Conservation (phyloP, 352 stramenopile genomes). For the Aphanomyces euteiches region DNA sequence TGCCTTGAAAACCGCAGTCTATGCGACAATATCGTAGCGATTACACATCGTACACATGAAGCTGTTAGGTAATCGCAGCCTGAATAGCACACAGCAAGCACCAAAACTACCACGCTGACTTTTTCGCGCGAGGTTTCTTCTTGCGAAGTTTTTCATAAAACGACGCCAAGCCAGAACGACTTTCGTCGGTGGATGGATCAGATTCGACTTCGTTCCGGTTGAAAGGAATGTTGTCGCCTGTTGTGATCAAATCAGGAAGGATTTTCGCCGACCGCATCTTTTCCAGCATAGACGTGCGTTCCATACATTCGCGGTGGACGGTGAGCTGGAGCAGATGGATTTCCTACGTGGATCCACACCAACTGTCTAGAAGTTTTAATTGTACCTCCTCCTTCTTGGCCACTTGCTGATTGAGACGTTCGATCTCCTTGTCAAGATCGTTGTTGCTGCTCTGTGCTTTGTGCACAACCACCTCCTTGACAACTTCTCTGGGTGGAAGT, state of each 20-base stretch:
- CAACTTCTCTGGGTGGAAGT: slow-evolving; percentile 3
- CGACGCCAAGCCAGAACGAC: slow-evolving; percentile 41
- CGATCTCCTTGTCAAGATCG: not conserved
- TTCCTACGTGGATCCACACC: slow-evolving; percentile 41
- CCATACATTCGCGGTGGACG: slow-evolving; percentile 76
- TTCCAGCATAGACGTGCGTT: slow-evolving; percentile 72
- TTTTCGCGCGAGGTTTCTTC: slow-evolving; percentile 16
- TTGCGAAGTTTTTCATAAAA: slow-evolving; percentile 77
- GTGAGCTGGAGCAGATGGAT: slow-evolving; percentile 72
- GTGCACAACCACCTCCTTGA: not conserved
- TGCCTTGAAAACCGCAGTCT: too few species aligned
- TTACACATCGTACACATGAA: too few species aligned
- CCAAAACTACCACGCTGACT: not conserved
- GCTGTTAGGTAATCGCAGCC: too few species aligned
- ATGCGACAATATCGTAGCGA: too few species aligned
- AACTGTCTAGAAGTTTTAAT: not conserved
- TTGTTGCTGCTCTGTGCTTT: too few species aligned
- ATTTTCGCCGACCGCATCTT: slow-evolving; percentile 66
- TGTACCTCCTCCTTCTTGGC: slow-evolving; percentile 14
- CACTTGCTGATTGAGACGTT: slow-evolving; percentile 5
- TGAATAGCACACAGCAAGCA: too few species aligned
- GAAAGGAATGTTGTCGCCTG: slow-evolving; percentile 17
- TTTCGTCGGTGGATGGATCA: slow-evolving; percentile 35
- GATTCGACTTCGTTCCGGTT: slow-evolving; percentile 34
- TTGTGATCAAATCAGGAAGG: slow-evolving; percentile 45